Evolutionary conservation across 306 rosid species (phyloP), one percentile per base, ranked within the genome.

Genomic region (Urtica urens): DNA sequence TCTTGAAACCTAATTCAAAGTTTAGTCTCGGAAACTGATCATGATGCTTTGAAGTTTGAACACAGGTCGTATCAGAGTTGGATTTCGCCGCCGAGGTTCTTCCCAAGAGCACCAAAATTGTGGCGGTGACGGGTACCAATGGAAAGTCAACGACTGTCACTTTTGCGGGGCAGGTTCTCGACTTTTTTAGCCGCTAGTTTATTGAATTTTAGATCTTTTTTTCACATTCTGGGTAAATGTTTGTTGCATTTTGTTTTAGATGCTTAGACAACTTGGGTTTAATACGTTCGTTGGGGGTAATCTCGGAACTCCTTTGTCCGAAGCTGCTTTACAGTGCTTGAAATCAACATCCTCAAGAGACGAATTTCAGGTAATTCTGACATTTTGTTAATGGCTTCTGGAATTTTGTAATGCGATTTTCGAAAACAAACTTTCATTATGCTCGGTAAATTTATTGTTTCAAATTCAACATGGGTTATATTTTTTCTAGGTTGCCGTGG

Each of bases 51-150:
- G n/a, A n/a, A n/a, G n/a, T n/a, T n/a, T n/a, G 71, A 44, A 58
- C 58, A 43, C 65, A 10, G 52, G 55, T 58, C 5, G 58, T 66
- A 55, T 66, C 71, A 8, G 71, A 66, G 45, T 44, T 66, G 55
- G 71, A 65, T 58, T 65, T 65, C 17, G 71, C 71, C 7, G 60
- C 71, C 0, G 65, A 65, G 58, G 18, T 58, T 49, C 63, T 65
- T 41, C 60, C 65, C 19, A 11, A 44, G 45, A 37, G 64, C 38
- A 20, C 45, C 55, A 65, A 58, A 65, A 58, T 65, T 29, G 51
- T 65, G 41, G 71, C 71, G 28, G 71, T 65, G 44, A 65, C 65
- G 8, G 71, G 71, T 40, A 65, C 71, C 15, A 65, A 65, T 57
- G 71, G 71, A 51, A 65, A 65, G 51, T 65, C 65, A 23, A 65